These are phyloP conservation scores for Penicillium mononematosum DNA, from an alignment of 495 filamentous ascomycete genomes.

Conservation along the genomic window DNA sequence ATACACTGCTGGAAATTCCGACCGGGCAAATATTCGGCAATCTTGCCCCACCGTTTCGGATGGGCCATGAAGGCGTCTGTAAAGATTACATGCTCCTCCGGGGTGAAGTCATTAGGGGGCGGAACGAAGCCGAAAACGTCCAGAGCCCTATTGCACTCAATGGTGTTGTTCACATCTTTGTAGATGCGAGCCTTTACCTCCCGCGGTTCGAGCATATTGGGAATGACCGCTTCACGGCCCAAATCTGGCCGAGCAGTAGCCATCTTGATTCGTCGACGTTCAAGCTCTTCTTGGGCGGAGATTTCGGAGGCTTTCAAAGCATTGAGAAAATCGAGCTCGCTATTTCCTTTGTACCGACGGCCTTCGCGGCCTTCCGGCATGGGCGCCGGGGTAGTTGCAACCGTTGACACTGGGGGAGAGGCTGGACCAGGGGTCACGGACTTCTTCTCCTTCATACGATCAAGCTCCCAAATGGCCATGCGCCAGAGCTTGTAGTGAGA, in stretches of 20 bases:
- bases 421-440: slow-evolving; percentile 51
- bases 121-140: slow-evolving; percentile 71
- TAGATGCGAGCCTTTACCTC: slow-evolving; percentile 53
- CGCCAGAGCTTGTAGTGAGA: slow-evolving; percentile 50
- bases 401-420: slow-evolving; percentile 42
- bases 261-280: slow-evolving; percentile 62
- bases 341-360: slow-evolving; percentile 62
- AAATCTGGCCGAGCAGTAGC: slow-evolving; percentile 71
- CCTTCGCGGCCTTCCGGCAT: slow-evolving; percentile 57
- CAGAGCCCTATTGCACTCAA: slow-evolving; percentile 65
- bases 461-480: slow-evolving; percentile 52
- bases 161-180: slow-evolving; percentile 69
- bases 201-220: slow-evolving; percentile 65
- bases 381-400: slow-evolving; percentile 41
- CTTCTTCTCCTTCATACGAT: slow-evolving; percentile 59
- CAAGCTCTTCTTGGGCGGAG: slow-evolving; percentile 70
- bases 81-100: slow-evolving; percentile 74
- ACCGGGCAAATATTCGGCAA: slow-evolving; percentile 68
- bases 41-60: slow-evolving; percentile 91
- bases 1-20: slow-evolving; percentile 86
- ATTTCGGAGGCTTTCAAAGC: slow-evolving; percentile 74
- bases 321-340: slow-evolving; percentile 74
- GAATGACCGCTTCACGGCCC: slow-evolving; percentile 81
- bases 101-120: slow-evolving; percentile 77
- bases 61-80: slow-evolving; percentile 73